Conservation (phyloP, 768 basidiomycete species). For the Leccinum ochraceum region DNA sequence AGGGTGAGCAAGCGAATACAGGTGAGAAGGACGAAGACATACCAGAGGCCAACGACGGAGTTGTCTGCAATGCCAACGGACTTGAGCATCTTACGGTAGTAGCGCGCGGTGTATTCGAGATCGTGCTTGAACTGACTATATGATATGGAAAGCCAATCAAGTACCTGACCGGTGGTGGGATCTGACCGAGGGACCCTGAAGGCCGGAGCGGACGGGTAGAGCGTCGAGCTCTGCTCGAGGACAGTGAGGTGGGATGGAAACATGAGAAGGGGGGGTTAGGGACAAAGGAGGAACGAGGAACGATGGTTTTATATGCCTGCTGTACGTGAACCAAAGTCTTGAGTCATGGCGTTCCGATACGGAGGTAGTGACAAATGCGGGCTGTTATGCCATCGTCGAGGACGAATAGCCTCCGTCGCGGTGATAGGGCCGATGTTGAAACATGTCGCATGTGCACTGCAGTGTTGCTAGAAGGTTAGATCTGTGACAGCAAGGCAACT, state of each 20-base stretch:
- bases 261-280: slow-evolving; percentile 23
- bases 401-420: slow-evolving; percentile 35
- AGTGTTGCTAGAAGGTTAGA: slow-evolving; percentile 26
- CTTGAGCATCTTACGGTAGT: slow-evolving; percentile 58
- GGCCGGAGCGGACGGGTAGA: slow-evolving; percentile 49
- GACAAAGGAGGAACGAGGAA: slow-evolving; percentile 1
- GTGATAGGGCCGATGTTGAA: slow-evolving; percentile 36
- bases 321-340: slow-evolving; percentile 19
- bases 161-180: slow-evolving; percentile 41
- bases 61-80: slow-evolving; percentile 47
- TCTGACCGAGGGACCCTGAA: slow-evolving; percentile 61
- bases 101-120: slow-evolving; percentile 62
- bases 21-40: slow-evolving; percentile 25
- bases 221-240: slow-evolving; percentile 55
- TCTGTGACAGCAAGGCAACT: slow-evolving; percentile 29
- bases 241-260: slow-evolving; percentile 59
- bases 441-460: slow-evolving; percentile 38
- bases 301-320: slow-evolving; percentile 35
- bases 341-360: slow-evolving; percentile 30
- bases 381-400: slow-evolving; percentile 28
- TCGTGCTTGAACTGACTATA: slow-evolving; percentile 65
- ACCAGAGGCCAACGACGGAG: slow-evolving; percentile 77
- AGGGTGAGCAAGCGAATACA: slow-evolving; percentile 11
- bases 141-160: slow-evolving; percentile 60
- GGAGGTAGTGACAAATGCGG: slow-evolving; percentile 32